Evolutionary conservation across 257 asterid genomes (phyloP).

Genomic region (Solanum paucissectum): DNA sequence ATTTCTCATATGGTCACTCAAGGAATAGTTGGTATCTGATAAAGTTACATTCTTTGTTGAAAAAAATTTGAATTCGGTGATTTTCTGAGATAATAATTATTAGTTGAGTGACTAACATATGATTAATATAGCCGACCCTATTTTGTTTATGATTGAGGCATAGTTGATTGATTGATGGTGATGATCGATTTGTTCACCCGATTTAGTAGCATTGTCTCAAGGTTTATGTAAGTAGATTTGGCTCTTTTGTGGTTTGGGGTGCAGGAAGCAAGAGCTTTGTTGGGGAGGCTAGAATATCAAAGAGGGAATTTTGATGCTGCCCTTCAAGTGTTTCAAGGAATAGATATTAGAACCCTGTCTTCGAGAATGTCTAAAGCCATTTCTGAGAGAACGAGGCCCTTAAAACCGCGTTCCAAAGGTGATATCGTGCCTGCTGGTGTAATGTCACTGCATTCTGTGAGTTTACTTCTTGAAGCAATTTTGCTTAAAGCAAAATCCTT

Average conservation of each 20-base stretch:
- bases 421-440: conserved; percentile 30
- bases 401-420: conserved; percentile 40
- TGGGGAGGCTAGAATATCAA: conserved; percentile 90
- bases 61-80: not conserved
- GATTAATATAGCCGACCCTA: not conserved
- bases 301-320: conserved; percentile 93
- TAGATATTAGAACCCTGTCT: conserved; percentile 58
- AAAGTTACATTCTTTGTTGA: not conserved
- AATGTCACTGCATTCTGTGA: conserved; percentile 85
- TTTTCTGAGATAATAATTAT: not conserved
- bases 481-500: conserved; percentile 65
- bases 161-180: not conserved
- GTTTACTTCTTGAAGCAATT: conserved; percentile 83
- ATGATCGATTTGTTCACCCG: not conserved
- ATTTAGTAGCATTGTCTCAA: not conserved
- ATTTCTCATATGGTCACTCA: not conserved
- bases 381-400: conserved; percentile 38
- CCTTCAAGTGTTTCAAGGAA: conserved; percentile 91
- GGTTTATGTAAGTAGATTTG: not conserved
- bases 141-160: not conserved
- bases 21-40: not conserved
- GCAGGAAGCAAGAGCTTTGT: conserved; percentile 91
- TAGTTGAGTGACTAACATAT: not conserved
- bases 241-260: conserved; percentile 1
- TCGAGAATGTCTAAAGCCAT: conserved; percentile 69